Percentiles rank a stretch among this genome's conserved stretches.
phyloP scores from a whole-genome alignment of 2,329 filamentous ascomycete genomes.

The Aspergillus sp. region DNA sequence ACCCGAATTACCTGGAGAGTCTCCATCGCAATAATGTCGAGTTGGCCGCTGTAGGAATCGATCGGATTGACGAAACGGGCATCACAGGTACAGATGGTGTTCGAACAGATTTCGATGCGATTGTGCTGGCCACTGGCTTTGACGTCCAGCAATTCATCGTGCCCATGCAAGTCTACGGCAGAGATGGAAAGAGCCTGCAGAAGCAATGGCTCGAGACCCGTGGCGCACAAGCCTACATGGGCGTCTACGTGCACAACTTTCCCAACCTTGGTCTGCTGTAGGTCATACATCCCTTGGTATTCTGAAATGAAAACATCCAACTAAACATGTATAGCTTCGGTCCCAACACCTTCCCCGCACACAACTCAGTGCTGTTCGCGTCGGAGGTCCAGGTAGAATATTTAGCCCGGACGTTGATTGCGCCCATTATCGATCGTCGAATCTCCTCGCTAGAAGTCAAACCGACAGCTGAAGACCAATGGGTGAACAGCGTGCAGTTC shows the following conservation, averaged over 20 bases:
- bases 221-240: constrained; percentile 28
- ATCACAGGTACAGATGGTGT: constrained; percentile 9
- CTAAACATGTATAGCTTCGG: constrained; percentile 7
- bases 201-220: constrained; percentile 22
- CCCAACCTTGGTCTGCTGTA: constrained; percentile 22
- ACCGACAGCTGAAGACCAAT: constrained; percentile 18
- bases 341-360: constrained; percentile 23
- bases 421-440: constrained; percentile 27
- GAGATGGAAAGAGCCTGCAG: constrained; percentile 12
- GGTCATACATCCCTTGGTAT: too few relatives aligned
- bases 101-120: constrained; percentile 20
- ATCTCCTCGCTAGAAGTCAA: constrained; percentile 20
- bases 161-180: constrained; percentile 27
- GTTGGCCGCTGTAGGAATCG: constrained; percentile 5
- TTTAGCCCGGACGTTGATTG: constrained; percentile 21
- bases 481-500: constrained; percentile 25
- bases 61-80: constrained; percentile 9
- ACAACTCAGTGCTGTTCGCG: constrained; percentile 29
- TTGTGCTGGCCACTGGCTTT: constrained; percentile 33
- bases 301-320: too few relatives aligned
- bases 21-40: constrained; percentile 15
- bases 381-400: constrained; percentile 27
- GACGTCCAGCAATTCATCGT: constrained; percentile 30
- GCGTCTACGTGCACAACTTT: constrained; percentile 20
- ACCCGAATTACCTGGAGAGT: constrained; percentile 20